Base-by-base conservation (phyloP, 2,329 filamentous ascomycete genomes). In the Xylaria arbuscula region DNA sequence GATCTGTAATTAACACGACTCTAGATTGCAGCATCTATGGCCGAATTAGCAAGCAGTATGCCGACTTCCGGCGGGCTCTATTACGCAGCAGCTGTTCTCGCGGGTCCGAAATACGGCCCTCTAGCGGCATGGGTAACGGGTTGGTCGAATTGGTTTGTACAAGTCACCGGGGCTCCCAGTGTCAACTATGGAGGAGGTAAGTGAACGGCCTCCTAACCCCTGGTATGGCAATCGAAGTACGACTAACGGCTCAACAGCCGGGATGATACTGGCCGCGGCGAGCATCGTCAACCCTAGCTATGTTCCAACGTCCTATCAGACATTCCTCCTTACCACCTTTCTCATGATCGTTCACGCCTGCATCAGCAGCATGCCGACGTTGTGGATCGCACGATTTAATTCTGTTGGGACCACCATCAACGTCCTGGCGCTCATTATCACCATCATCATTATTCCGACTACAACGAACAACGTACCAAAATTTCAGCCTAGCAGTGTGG, bases 1-100 rank as follows among this genome's bases (percentile, higher is more conserved):
- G 47, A 19, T 6, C 48, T 32, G 8, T 48, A 24, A 47, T 51
- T 66, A 36, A 70, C 51, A 61, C 48, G 10, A 17, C 55, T 22
- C 9, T n/a, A 78, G 77, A 76, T 78, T 62, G 90, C 91, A 9
- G 85, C 88, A 79, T 86, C 86, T 22, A 89, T 90, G 87, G 91
- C 91, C 1, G 91, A 93, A 78, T 81, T 93, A 19, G 92, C 90
- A 74, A 90, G 88, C 2, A 89, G 88, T 53, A 92, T 93, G 90
- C 90, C 90, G 3, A 92, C 90, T 1, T 88, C 85, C 78, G 91
- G 91, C 63, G 91, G 91, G 32, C 81, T 93, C 15, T 93, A 93
- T 79, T 93, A 93, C 77, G 90, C 91, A 17, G 82, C 90, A 19
- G 91, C 91, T 3, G 91, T 93, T 0, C 84, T 93, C 7, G 91